A percentile compares a stretch with the other conserved stretches of the same genome.
Evolutionary conservation across 2,329 filamentous ascomycete species (phyloP).

Genomic region (Penicillium sp.): DNA sequence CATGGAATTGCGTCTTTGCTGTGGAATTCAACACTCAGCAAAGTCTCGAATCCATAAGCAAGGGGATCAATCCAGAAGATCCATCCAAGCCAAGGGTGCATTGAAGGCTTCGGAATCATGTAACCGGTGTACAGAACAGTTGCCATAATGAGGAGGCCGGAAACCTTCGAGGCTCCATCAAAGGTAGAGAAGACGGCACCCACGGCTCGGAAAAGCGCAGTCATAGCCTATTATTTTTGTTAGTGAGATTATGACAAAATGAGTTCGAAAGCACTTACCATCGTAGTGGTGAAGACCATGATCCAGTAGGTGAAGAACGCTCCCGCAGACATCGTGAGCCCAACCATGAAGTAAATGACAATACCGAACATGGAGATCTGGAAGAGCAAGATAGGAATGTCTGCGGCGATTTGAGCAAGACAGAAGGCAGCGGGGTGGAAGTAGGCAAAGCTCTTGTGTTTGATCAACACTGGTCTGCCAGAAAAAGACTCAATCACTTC

Average conservation of each 20-base stretch:
- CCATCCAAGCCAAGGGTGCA: conserved; percentile 55
- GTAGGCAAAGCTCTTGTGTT: conserved; percentile 57
- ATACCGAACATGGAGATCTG: conserved; percentile 59
- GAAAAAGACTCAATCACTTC: conserved; percentile 63
- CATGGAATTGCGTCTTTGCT: conserved; percentile 33
- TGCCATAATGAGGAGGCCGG: conserved; percentile 38
- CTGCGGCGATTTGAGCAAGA: conserved; percentile 46
- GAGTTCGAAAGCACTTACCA: conserved; percentile 39
- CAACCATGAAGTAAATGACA: conserved; percentile 62
- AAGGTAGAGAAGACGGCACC: conserved; percentile 57
- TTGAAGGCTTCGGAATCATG: conserved; percentile 45
- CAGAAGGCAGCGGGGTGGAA: conserved; percentile 53
- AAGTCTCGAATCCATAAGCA: conserved; percentile 39
- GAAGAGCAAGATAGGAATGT: conserved; percentile 55
- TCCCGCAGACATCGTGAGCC: conserved; percentile 49
- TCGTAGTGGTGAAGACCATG: conserved; percentile 49
- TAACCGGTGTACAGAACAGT: conserved; percentile 43
- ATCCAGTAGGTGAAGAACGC: conserved; percentile 63
- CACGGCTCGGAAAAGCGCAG: conserved; percentile 55
- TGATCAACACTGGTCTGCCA: conserved; percentile 57
- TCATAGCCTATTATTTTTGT: conserved; percentile 47
- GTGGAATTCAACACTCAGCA: conserved; percentile 40
- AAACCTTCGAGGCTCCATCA: conserved; percentile 56
- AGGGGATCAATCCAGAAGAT: conserved; percentile 42
- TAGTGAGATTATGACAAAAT: conserved; percentile 6